Conservation (phyloP, 2,329 filamentous ascomycete species). For the Nothophoma quercina region DNA sequence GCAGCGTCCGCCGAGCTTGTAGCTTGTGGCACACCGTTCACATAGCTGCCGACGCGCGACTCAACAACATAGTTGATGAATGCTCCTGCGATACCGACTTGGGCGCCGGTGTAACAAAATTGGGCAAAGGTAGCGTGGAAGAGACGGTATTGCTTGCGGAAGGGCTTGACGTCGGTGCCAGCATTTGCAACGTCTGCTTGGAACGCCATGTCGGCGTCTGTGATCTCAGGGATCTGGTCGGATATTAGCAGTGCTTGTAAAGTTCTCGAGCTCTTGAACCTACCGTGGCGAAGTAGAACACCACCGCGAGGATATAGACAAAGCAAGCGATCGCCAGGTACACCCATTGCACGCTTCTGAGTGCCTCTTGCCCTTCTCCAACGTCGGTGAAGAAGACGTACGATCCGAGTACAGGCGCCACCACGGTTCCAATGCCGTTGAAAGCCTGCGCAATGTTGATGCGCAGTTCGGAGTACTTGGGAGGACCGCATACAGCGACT, state of each 20-base stretch:
- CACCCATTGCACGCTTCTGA: conserved; percentile 69
- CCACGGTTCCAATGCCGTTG: conserved; percentile 65
- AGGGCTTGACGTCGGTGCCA: conserved; percentile 56
- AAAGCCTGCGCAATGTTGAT: conserved; percentile 67
- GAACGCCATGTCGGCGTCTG: conserved; percentile 62
- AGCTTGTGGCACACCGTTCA: neutral
- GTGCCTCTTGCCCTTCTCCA: conserved; percentile 56
- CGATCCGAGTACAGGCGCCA: conserved; percentile 66
- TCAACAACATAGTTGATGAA: conserved; percentile 62
- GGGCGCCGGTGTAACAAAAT: conserved; percentile 82
- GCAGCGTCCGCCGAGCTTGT: conserved; percentile 63
- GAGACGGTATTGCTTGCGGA: conserved; percentile 70
- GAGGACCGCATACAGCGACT: conserved; percentile 63
- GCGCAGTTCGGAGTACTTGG: conserved; percentile 64
- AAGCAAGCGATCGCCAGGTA: conserved; percentile 70
- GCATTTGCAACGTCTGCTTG: conserved; percentile 53
- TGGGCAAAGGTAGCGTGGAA: conserved; percentile 80
- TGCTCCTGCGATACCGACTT: conserved; percentile 62
- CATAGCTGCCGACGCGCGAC: conserved; percentile 26
- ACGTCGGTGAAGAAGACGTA: conserved; percentile 69
- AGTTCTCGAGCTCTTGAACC: neutral
- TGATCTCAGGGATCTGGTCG: conserved; percentile 14
- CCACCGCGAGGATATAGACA: conserved; percentile 62
- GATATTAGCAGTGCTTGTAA: neutral
- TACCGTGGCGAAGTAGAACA: conserved; percentile 63